Conservation (phyloP, 441 rosid species). For the Arabidopsis hybrid region DNA sequence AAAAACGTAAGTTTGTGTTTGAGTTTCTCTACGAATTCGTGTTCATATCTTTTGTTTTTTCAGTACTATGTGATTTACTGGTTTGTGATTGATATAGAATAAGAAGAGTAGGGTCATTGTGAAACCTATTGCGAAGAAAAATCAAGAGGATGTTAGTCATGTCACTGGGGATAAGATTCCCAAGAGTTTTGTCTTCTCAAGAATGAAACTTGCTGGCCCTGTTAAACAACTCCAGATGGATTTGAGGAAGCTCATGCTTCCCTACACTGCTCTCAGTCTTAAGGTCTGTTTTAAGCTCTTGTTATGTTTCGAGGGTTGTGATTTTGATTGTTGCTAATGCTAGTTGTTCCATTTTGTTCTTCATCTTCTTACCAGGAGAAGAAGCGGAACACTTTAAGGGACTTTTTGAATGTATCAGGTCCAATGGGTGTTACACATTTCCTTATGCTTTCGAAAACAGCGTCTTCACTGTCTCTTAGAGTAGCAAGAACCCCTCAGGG, state of each 20-base stretch:
- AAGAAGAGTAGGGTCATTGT: constrained; percentile 64
- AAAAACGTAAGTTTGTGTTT: constrained; percentile 43
- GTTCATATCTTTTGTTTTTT: background rate
- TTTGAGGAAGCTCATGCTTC: constrained; percentile 93
- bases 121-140: constrained; percentile 65
- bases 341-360: background rate
- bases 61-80: background rate
- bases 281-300: constrained; percentile 51
- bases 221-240: constrained; percentile 87
- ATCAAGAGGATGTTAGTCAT: constrained; percentile 66
- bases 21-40: constrained; percentile 32
- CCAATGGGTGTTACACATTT: constrained; percentile 98
- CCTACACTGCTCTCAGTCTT: constrained; percentile 86
- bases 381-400: constrained; percentile 79
- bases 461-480: constrained; percentile 65
- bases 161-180: constrained; percentile 88
- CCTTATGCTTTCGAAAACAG: constrained; percentile 80
- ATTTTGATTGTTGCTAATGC: constrained; percentile 14
- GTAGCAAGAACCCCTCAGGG: constrained; percentile 87
- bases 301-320: constrained; percentile 9
- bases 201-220: constrained; percentile 82
- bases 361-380: constrained; percentile 66
- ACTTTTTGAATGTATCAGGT: constrained; percentile 87
- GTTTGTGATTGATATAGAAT: constrained; percentile 32
- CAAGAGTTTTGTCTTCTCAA: constrained; percentile 83